Conservation (phyloP, 2,329 filamentous ascomycete genomes). For the Nothophaeocryptopus gaeumannii region DNA sequence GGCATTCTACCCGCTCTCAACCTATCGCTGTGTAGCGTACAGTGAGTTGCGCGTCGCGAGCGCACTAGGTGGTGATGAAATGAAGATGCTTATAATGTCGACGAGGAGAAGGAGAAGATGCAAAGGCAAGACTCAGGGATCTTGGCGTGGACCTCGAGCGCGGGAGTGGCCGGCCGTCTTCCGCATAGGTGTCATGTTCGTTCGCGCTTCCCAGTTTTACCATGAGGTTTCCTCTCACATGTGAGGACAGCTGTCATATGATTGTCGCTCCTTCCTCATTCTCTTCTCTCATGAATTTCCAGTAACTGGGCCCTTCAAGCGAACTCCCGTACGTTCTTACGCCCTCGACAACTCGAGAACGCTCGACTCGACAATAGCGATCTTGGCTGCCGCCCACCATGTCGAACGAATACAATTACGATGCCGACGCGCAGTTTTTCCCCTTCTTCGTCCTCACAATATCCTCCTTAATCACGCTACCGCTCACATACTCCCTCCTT, state of each 20-base stretch:
- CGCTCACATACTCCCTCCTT: slow-evolving; percentile 84
- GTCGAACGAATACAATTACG: slow-evolving; percentile 96
- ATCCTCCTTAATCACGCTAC: slow-evolving; percentile 79
- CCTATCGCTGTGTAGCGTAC: too few relatives aligned
- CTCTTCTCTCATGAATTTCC: neutral
- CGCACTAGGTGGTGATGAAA: too few relatives aligned
- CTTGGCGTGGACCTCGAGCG: too few relatives aligned
- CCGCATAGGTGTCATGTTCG: too few relatives aligned
- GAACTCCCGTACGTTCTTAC: neutral
- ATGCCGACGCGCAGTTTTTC: slow-evolving; percentile 97
- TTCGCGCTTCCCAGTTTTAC: neutral
- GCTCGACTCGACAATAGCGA: slow-evolving; percentile 6
- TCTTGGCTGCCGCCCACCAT: slow-evolving; percentile 62
- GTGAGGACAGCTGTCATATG: neutral
- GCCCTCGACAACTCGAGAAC: neutral
- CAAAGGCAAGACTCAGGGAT: too few relatives aligned
- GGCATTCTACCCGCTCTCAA: too few relatives aligned
- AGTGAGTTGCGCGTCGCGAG: too few relatives aligned
- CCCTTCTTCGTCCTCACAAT: slow-evolving; percentile 97
- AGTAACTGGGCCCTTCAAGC: neutral
- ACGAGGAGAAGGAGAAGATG: too few relatives aligned
- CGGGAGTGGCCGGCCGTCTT: too few relatives aligned
- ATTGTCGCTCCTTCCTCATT: neutral
- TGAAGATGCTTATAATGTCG: too few relatives aligned
- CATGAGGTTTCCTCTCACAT: neutral